These are phyloP conservation scores for Aureobasidium uvarum DNA, from an alignment of 2,329 filamentous ascomycete species.

Conservation along the genomic window DNA sequence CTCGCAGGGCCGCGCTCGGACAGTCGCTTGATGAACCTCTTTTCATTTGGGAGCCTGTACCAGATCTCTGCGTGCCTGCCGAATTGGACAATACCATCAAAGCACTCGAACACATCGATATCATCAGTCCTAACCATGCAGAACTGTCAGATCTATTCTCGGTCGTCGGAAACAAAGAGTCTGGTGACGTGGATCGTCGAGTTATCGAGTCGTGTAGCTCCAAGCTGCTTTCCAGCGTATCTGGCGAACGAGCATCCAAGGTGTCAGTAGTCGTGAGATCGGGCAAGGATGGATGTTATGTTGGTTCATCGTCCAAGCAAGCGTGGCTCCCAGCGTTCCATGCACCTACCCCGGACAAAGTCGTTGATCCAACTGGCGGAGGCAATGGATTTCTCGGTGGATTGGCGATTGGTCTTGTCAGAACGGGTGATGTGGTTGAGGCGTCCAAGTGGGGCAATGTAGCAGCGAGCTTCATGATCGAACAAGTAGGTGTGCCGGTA, in stretches of 20 bases:
- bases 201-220: constrained; percentile 43
- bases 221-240: constrained; percentile 35
- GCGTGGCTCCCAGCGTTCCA: constrained; percentile 78
- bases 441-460: constrained; percentile 77
- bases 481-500: constrained; percentile 81
- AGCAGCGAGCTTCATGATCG: constrained; percentile 87
- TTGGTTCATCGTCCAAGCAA: constrained; percentile 42
- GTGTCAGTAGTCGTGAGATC: constrained; percentile 66
- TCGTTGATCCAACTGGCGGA: constrained; percentile 91
- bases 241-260: constrained; percentile 29
- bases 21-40: constrained; percentile 53
- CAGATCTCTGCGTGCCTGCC: constrained; percentile 75
- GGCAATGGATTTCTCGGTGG: constrained; percentile 84
- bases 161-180: constrained; percentile 41
- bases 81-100: constrained; percentile 55
- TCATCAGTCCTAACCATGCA: constrained; percentile 76
- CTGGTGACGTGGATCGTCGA: constrained; percentile 40
- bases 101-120: constrained; percentile 56
- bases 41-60: constrained; percentile 94
- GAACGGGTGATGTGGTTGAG: constrained; percentile 59
- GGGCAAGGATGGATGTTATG: constrained; percentile 68
- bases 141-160: constrained; percentile 88
- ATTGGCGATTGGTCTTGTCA: constrained; percentile 56
- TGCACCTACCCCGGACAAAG: constrained; percentile 48
- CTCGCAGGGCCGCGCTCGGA: constrained; percentile 47